Evolutionary conservation across 345 rosid genomes (phyloP).

Genomic region (Lagerstroemia speciosa): DNA sequence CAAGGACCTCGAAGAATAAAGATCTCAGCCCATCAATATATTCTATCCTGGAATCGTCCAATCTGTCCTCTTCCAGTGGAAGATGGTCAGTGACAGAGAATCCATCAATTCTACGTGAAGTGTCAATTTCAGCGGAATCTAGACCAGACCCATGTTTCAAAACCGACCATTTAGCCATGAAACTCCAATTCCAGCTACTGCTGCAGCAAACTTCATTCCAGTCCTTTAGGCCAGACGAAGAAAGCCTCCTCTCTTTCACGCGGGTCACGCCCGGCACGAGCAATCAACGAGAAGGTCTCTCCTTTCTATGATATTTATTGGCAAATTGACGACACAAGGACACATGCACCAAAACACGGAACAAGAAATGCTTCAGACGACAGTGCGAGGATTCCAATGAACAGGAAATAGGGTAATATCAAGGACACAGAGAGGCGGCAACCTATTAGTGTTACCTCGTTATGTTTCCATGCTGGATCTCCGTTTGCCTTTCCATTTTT

Average conservation of each 20-base stretch:
- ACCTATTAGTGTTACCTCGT: not conserved
- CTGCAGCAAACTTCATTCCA: not conserved
- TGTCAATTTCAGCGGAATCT: not conserved
- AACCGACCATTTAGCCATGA: conserved; percentile 53
- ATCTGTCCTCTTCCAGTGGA: not conserved
- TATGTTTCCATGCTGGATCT: not conserved
- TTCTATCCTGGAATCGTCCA: conserved; percentile 8
- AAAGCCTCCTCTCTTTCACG: not conserved
- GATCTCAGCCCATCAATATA: conserved; percentile 17
- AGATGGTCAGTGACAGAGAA: not conserved
- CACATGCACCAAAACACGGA: not conserved
- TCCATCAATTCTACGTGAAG: not conserved
- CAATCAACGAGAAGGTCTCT: not conserved
- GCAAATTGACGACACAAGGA: not conserved
- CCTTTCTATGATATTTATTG: not conserved
- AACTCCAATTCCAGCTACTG: conserved; percentile 3
- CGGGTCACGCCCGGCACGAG: not conserved
- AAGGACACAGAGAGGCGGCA: not conserved
- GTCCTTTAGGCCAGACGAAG: not conserved
- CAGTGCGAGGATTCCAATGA: not conserved
- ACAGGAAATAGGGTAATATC: not conserved
- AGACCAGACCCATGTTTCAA: conserved; percentile 17
- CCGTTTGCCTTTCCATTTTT: not conserved
- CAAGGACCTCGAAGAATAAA: conserved; percentile 47
- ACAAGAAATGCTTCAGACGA: not conserved